Evolutionary conservation across 2,329 filamentous ascomycete species (phyloP).

Genomic region (Sarocladium oryzae): DNA sequence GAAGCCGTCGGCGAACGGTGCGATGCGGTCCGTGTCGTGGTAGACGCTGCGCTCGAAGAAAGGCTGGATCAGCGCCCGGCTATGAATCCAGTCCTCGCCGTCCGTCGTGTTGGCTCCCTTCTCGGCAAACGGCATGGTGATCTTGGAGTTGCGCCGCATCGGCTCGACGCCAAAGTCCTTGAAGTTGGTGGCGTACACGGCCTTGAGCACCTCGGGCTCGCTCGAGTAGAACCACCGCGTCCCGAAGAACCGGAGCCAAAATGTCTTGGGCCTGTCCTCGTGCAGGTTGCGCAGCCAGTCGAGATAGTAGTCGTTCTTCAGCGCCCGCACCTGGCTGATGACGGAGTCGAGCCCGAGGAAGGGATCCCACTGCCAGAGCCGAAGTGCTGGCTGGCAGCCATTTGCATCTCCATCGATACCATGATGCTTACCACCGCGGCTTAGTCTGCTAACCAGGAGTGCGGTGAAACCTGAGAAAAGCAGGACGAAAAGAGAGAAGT

Average conservation of each 20-base stretch:
- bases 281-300: slow-evolving; percentile 17
- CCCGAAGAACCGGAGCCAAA: slow-evolving; percentile 16
- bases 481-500: background rate
- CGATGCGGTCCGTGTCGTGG: slow-evolving; percentile 14
- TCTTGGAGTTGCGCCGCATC: slow-evolving; percentile 14
- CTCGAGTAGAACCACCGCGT: slow-evolving; percentile 15
- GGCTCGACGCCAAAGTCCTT: slow-evolving; percentile 17
- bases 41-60: slow-evolving; percentile 18
- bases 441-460: background rate
- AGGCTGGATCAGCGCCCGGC: slow-evolving; percentile 16
- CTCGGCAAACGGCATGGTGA: slow-evolving; percentile 14
- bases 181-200: slow-evolving; percentile 17
- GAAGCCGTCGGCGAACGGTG: slow-evolving; percentile 13
- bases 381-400: background rate
- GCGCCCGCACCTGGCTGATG: slow-evolving; percentile 14
- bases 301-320: slow-evolving; percentile 15
- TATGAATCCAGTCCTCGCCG: slow-evolving; percentile 16
- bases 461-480: background rate
- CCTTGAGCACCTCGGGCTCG: slow-evolving; percentile 17
- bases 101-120: slow-evolving; percentile 14
- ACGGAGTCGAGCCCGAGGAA: slow-evolving; percentile 16
- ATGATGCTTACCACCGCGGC: background rate
- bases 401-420: background rate
- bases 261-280: slow-evolving; percentile 14
- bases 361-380: slow-evolving; percentile 13